Conservation (phyloP, 2,329 filamentous ascomycete species). For the Colletotrichum tamarilloi region DNA sequence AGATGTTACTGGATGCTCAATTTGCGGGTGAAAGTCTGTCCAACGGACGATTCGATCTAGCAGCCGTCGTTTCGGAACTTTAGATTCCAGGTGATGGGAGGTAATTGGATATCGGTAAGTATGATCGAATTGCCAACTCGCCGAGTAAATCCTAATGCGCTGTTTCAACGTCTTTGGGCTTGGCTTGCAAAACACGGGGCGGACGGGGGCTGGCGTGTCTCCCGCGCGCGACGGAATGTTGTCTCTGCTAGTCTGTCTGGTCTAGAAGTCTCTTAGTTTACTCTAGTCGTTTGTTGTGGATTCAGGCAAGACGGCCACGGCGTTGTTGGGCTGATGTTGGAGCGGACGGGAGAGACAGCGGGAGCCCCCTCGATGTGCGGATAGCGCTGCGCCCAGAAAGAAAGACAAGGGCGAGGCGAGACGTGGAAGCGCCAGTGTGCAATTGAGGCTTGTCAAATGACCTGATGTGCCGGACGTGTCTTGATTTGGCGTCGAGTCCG, state of each 20-base stretch:
- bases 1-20: not conserved
- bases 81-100: not conserved
- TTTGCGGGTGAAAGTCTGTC: not conserved
- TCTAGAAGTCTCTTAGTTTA: not conserved
- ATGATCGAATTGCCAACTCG: not conserved
- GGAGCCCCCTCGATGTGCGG: not conserved
- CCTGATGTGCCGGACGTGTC: constrained; percentile 22
- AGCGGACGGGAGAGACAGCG: not conserved
- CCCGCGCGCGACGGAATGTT: not conserved
- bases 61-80: not conserved
- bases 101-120: not conserved
- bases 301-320: not conserved
- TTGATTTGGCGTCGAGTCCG: constrained; percentile 22
- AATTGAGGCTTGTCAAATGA: constrained; percentile 28
- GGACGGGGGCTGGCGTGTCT: not conserved
- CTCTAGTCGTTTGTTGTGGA: not conserved
- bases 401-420: constrained; percentile 18
- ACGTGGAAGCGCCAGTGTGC: too few relatives aligned
- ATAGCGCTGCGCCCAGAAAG: not conserved
- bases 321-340: not conserved
- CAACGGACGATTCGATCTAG: not conserved
- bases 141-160: not conserved
- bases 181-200: not conserved
- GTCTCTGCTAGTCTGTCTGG: not conserved
- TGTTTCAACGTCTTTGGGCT: not conserved